Percentiles rank a stretch among this genome's conserved stretches.
Evolutionary conservation across 139 green algal genomes (phyloP).

Genomic region (Coelastrella sp.): DNA sequence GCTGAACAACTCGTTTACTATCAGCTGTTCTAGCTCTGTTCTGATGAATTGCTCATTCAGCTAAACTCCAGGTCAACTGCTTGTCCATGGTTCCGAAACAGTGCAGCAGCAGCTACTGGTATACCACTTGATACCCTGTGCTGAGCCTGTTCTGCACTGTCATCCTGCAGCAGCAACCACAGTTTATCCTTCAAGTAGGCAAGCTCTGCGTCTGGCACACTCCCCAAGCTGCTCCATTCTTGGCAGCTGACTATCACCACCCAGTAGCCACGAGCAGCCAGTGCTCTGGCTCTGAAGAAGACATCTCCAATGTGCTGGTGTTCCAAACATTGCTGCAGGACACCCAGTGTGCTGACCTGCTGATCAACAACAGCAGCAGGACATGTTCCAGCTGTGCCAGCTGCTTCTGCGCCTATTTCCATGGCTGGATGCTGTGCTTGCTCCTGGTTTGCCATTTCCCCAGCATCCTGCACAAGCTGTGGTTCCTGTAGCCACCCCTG

Average conservation of each 20-base stretch:
- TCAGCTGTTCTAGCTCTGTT: too few relatives aligned
- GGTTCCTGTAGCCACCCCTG: too few relatives aligned
- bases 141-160: background rate
- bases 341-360: background rate
- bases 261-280: slow-evolving; percentile 12
- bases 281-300: slow-evolving; percentile 7
- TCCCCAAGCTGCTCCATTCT: slow-evolving; percentile 7
- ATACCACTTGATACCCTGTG: background rate
- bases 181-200: slow-evolving; percentile 15
- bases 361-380: background rate
- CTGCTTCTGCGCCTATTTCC: background rate
- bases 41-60: background rate
- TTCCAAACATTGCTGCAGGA: background rate
- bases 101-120: background rate
- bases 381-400: background rate
- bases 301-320: background rate
- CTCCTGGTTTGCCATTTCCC: background rate
- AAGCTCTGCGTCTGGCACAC: background rate
- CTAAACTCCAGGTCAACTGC: too few relatives aligned
- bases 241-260: slow-evolving; percentile 4
- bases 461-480: background rate
- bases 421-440: background rate
- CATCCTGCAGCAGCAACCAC: slow-evolving; percentile 12
- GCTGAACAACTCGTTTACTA: too few relatives aligned
- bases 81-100: too few relatives aligned